These are phyloP conservation scores for Trebouxia sp. DNA, from an alignment of 139 green algal genomes.

Conservation along the genomic window DNA sequence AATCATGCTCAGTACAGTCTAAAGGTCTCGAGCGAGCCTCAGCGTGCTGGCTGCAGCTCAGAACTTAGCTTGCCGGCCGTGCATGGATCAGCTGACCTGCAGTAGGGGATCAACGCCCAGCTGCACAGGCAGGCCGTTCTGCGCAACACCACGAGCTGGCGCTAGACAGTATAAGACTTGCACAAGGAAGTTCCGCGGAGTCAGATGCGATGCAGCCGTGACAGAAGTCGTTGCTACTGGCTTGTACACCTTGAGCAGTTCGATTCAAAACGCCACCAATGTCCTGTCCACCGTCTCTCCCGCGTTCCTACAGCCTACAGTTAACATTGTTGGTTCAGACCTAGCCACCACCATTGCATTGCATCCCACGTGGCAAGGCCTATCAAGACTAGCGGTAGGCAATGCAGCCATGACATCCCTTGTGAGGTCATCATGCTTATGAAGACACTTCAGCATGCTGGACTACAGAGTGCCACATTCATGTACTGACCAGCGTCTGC, in stretches of 20 bases:
- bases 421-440: background rate
- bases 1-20: too few relatives aligned
- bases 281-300: background rate
- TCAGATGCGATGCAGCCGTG: background rate
- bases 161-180: background rate
- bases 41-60: too few relatives aligned
- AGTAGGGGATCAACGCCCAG: slow-evolving; percentile 1
- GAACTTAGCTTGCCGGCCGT: too few relatives aligned
- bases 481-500: background rate
- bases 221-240: background rate
- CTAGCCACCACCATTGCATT: slow-evolving; percentile 14
- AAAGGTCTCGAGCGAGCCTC: too few relatives aligned
- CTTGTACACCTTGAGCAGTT: background rate
- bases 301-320: background rate
- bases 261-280: slow-evolving; percentile 4
- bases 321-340: slow-evolving; percentile 10
- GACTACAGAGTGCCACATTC: too few relatives aligned
- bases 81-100: background rate
- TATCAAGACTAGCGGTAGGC: background rate
- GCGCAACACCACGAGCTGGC: background rate
- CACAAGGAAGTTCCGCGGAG: background rate
- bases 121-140: background rate
- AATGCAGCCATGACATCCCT: background rate
- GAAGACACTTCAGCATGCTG: background rate
- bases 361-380: slow-evolving; percentile 15